Evolutionary conservation across 169 alveolate species (phyloP), one percentile per base, ranked within the genome.

Genomic region (Prorocentrum cordatum): DNA sequence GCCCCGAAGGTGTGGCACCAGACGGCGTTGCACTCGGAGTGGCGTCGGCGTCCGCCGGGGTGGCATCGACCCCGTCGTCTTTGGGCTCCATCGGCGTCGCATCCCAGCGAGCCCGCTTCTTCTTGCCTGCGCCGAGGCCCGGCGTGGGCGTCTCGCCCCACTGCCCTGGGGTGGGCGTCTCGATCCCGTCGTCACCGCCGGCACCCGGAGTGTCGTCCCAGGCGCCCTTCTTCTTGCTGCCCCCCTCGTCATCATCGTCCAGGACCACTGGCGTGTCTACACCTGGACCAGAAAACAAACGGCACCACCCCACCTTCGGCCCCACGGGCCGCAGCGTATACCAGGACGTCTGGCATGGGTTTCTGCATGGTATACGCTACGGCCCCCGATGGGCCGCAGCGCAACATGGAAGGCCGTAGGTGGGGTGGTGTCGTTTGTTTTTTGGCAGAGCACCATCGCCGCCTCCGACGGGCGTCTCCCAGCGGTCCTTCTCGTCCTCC

Each of bases 81-180:
- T 75, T 54, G 20, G 75, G 50, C 20, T 32, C 61, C 70, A 20
- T 7, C 1, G 80, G 80, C 16, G 36, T 64, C 68, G 47, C 32
- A 9, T 22, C 91, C 91, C 91, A 83, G 66, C 91, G 50, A 10
- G 91, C 91, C 4, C 91, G 82, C 62, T 83, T 83, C 80, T 67
- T 83, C 66, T 83, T 83, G 42, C 70, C 82, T 39, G 45, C 47
- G 26, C 71, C 77, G 22, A 75, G 89, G 26, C 71, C 77, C 12
- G 89, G 89, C 89, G 45, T 35, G 3, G 89, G 89, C 24, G 89
- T 79, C n/a, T 79, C 89, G 47, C 54, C 54, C 16, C 68, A 54
- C 85, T 38, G 38, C 24, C 27, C 71, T 22, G 87, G 58, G 22
- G 36, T 73, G 1, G 87, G 87, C n/a, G 87, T 77, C 73, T 77